Conservation (phyloP, 148 eudicot species). For the Silene uniflora region DNA sequence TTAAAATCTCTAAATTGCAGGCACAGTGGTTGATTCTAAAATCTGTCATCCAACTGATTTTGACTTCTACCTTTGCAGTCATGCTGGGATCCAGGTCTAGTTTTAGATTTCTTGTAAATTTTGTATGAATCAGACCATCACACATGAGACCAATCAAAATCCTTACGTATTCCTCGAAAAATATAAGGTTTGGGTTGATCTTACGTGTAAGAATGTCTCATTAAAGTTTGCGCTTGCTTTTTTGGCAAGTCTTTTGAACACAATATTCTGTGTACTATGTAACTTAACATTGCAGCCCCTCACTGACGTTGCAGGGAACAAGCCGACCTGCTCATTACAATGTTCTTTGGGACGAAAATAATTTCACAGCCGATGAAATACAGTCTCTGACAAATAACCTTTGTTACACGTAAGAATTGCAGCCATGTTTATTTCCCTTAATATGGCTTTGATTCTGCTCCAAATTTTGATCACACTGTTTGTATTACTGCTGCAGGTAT, state of each 20-base stretch:
- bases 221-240: not conserved
- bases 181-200: no score
- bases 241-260: not conserved
- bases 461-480: not conserved
- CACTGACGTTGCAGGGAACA: constrained; percentile 47
- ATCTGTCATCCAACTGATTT: constrained; percentile 87
- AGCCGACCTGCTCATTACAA: constrained; percentile 86
- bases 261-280: not conserved
- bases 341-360: constrained; percentile 85
- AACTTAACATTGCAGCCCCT: not conserved
- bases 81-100: constrained; percentile 81
- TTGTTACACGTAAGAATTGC: constrained; percentile 60
- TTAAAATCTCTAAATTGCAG: constrained; percentile 29
- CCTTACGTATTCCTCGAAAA: no score
- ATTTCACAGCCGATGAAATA: constrained; percentile 70
- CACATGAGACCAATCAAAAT: no score
- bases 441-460: not conserved
- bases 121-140: no score
- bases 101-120: not conserved
- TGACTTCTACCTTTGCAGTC: constrained; percentile 75
- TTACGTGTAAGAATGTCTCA: no score
- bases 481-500: constrained; percentile 40
- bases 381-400: constrained; percentile 80
- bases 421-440: no score
- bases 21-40: constrained; percentile 72